Conservation (phyloP, 371 early-diverging fungal species). For the Circinella minor region DNA sequence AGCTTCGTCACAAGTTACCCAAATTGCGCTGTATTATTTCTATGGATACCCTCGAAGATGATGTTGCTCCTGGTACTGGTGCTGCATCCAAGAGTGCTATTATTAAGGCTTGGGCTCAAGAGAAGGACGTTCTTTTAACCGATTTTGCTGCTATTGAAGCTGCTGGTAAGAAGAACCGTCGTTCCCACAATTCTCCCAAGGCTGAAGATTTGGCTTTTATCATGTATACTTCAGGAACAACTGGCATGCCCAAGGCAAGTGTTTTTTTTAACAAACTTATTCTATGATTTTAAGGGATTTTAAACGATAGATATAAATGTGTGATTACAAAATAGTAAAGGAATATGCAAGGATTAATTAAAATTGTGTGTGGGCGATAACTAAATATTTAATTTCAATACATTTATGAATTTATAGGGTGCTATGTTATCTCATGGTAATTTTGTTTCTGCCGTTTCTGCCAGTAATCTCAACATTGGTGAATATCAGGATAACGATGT, state of each 20-base stretch:
- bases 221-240: slow-evolving; percentile 50
- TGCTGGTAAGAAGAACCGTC: slow-evolving; percentile 44
- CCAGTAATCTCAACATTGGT: slow-evolving; percentile 20
- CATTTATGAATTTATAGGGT: slow-evolving; percentile 34
- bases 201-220: slow-evolving; percentile 66
- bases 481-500: slow-evolving; percentile 33
- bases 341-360: not conserved
- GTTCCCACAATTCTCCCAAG: slow-evolving; percentile 40
- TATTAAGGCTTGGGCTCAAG: slow-evolving; percentile 50
- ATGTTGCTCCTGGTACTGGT: slow-evolving; percentile 36
- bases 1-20: slow-evolving; percentile 52
- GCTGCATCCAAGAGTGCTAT: slow-evolving; percentile 40
- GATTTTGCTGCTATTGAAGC: slow-evolving; percentile 70
- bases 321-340: not conserved
- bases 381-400: not conserved
- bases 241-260: slow-evolving; percentile 70
- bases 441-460: slow-evolving; percentile 40
- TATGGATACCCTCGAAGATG: slow-evolving; percentile 68
- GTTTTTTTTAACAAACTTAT: not conserved
- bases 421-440: slow-evolving; percentile 61
- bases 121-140: slow-evolving; percentile 52
- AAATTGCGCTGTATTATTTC: slow-evolving; percentile 71
- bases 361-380: no score
- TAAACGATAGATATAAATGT: not conserved
- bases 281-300: not conserved